Conservation (phyloP, 176 grass and related monocot species). For the Pontederia crassipes region DNA sequence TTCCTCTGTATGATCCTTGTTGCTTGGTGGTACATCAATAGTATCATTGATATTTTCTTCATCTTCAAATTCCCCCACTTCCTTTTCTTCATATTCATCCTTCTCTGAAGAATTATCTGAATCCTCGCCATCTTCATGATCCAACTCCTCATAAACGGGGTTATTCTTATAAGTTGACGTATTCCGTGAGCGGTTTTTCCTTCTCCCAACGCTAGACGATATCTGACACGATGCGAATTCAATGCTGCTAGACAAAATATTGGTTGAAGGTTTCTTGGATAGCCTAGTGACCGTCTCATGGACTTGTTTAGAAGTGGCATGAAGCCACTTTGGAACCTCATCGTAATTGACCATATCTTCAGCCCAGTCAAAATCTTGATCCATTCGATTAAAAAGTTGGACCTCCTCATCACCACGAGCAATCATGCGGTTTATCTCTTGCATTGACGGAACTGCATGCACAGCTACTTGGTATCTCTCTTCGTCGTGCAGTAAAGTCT, state of each 20-base stretch:
- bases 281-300: constrained; percentile 44
- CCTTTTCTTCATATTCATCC: constrained; percentile 52
- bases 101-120: constrained; percentile 61
- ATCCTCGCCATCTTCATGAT: constrained; percentile 66
- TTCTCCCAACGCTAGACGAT: constrained; percentile 34
- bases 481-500: constrained; percentile 92
- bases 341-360: constrained; percentile 74
- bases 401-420: constrained; percentile 77
- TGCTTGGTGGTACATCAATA: constrained; percentile 44
- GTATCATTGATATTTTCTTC: constrained; percentile 47
- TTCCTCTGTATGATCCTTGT: constrained; percentile 70
- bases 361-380: constrained; percentile 94
- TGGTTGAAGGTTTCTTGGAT: constrained; percentile 67
- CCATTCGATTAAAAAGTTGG: constrained; percentile 97
- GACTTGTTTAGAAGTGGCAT: constrained; percentile 53
- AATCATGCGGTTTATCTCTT: constrained; percentile 98
- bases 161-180: constrained; percentile 28
- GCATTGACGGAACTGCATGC: constrained; percentile 94
- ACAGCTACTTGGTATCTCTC: constrained; percentile 89
- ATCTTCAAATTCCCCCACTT: constrained; percentile 76
- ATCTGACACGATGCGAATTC: constrained; percentile 29
- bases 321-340: constrained; percentile 89
- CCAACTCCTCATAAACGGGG: constrained; percentile 70
- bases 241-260: constrained; percentile 42
- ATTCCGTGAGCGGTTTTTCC: constrained; percentile 44